Percentiles rank a stretch among this genome's conserved stretches.
Conservation (phyloP, 225 moss, liverwort and hornwort species). For the Physcomitrium patens region DNA sequence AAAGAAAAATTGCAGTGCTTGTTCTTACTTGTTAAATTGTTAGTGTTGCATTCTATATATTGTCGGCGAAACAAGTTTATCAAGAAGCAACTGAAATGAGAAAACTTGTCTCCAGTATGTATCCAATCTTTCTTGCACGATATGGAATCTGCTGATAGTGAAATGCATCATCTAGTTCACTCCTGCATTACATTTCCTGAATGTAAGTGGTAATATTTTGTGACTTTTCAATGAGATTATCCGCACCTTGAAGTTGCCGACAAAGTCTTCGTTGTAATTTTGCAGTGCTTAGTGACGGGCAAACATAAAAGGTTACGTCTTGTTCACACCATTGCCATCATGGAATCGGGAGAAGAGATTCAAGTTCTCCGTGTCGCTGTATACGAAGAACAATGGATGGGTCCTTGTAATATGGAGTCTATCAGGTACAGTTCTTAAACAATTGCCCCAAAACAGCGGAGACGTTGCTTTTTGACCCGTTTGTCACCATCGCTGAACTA, state of each 20-base stretch:
- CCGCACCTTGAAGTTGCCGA: constrained; percentile 19
- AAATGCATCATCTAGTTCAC: not conserved
- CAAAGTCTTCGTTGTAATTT: constrained; percentile 14
- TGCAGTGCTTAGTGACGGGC: constrained; percentile 86
- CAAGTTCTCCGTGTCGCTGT: constrained; percentile 81
- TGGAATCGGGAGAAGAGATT: constrained; percentile 73
- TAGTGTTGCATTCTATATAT: constrained; percentile 2
- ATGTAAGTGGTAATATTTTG: constrained; percentile 1
- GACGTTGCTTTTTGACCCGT: not conserved
- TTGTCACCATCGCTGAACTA: not conserved
- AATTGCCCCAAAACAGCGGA: constrained; percentile 2
- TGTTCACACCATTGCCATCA: constrained; percentile 79
- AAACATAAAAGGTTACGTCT: constrained; percentile 86
- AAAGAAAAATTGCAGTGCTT: constrained; percentile 5
- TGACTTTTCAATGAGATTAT: not conserved
- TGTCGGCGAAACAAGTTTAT: not conserved
- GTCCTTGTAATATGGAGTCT: constrained; percentile 82
- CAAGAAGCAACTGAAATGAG: not conserved
- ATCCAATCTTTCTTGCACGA: constrained; percentile 16
- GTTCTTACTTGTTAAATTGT: constrained; percentile 4
- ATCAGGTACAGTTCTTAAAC: constrained; percentile 61
- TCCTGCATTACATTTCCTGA: constrained; percentile 5
- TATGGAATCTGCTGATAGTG: not conserved
- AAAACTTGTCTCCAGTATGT: not conserved
- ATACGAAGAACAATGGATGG: constrained; percentile 95